phyloP scores from a whole-genome alignment of 495 filamentous ascomycete genomes.

The Tuber magnatum region DNA sequence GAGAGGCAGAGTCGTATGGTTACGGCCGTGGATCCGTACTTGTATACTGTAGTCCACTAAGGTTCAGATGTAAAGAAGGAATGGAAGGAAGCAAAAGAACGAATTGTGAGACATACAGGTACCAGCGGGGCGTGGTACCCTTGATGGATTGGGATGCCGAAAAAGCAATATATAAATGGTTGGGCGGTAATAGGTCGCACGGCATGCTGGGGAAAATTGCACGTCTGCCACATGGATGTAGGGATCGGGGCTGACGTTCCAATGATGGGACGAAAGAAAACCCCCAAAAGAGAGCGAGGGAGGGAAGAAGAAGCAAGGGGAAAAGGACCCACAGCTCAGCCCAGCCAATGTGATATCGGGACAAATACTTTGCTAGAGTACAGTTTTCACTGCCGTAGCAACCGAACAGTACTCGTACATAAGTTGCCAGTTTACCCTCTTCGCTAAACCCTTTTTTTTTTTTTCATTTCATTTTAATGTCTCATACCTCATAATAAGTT shows the following conservation, averaged over 20 bases:
- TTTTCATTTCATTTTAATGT: background rate
- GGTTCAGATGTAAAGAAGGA: background rate
- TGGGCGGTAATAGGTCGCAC: background rate
- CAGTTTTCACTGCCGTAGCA: background rate
- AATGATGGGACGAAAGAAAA: background rate
- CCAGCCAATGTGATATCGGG: background rate
- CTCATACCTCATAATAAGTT: background rate
- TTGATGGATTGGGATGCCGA: background rate
- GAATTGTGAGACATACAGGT: background rate
- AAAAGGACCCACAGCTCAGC: background rate
- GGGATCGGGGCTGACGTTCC: background rate
- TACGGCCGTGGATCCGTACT: background rate
- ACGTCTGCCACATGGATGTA: background rate
- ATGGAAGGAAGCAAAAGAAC: constrained; percentile 1
- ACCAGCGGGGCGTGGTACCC: background rate
- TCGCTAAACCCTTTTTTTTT: background rate
- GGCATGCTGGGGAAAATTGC: background rate
- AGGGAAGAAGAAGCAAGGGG: background rate
- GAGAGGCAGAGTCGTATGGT: background rate
- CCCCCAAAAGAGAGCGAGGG: background rate
- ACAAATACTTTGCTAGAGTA: background rate
- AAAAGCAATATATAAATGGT: background rate
- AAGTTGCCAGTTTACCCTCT: background rate
- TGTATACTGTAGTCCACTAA: background rate
- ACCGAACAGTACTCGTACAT: too few relatives aligned